Conservation (phyloP, 129 eudicot genomes). For the Tanacetum coccineum region DNA sequence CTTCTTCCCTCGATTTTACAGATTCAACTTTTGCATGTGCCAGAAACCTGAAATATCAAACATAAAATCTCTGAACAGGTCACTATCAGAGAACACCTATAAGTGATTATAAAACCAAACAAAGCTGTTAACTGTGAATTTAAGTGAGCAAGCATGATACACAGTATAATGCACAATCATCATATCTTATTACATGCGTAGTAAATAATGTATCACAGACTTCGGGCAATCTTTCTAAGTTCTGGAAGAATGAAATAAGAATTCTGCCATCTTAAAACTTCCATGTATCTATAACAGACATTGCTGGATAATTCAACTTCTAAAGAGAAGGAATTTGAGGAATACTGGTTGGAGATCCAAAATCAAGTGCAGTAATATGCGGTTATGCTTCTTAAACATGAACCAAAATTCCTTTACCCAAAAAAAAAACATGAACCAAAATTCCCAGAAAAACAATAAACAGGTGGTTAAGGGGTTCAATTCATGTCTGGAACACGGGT, state of each 20-base stretch:
- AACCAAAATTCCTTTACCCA: too few relatives aligned
- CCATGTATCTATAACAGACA: slow-evolving; percentile 9
- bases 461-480: too few relatives aligned
- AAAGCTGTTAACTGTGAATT: background rate
- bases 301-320: slow-evolving; percentile 4
- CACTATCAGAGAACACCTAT: slow-evolving; percentile 4
- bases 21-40: slow-evolving; percentile 98
- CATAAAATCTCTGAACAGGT: slow-evolving; percentile 24
- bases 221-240: slow-evolving; percentile 5
- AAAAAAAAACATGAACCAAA: too few relatives aligned
- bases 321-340: background rate
- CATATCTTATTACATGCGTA: slow-evolving; percentile 14
- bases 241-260: background rate
- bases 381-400: background rate
- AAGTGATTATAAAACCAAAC: slow-evolving; percentile 11
- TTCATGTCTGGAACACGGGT: too few relatives aligned
- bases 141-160: slow-evolving; percentile 7
- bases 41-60: slow-evolving; percentile 65
- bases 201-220: slow-evolving; percentile 9
- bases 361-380: slow-evolving; percentile 3
- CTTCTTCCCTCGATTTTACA: slow-evolving; percentile 90
- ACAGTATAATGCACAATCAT: background rate
- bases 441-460: background rate
- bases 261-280: background rate
- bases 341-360: slow-evolving; percentile 3